Base-by-base conservation (phyloP, 306 rosid species). In the Lathyrus sativus region DNA sequence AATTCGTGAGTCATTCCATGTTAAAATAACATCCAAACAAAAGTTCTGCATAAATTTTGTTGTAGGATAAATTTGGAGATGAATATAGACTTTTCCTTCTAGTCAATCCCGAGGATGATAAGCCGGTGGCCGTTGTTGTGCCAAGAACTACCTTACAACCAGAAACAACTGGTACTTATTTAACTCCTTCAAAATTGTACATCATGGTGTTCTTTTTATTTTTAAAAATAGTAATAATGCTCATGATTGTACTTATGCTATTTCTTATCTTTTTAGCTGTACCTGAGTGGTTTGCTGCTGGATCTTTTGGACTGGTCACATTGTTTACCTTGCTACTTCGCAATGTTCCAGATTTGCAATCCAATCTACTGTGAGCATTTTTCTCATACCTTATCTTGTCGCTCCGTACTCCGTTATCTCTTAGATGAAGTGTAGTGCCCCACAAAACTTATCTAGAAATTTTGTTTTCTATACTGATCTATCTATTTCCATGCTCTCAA, bases 221-320 rank as follows among this genome's bases (percentile, higher is more conserved):
- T 29, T 57, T 29, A 57, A 31, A 29, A 7, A 33, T 41, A 18
- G 28, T 62, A 26, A 49, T 78, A 26, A 49, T 78, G 56, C 72
- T 64, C 35, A 29, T 48, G 55, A 49, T 46, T 54, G 60, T 43
- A 58, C 35, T 72, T 73, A 12, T 50, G 50, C 14, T 29, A 39
- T 73, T 78, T 31, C 19, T 15, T 67, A 51, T 53, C 68, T 45
- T 71, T 85, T 72, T 86, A 95, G 99, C 96, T 13, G 87, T 95
- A 68, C 97, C 97, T 22, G 99, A 95, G 79, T 95, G 96, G 97
- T 78, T 90, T 54, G 99, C 96, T 65, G 95, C 97, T 56, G 97
- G 86, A 48, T 77, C 96, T 77, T 93, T 93, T 88, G 99, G 96
- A 66, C 75, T 93, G 74, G 91, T 90, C 68, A 87, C 99, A n/a